Evolutionary conservation across 2,329 filamentous ascomycete genomes (phyloP).

Genomic region (Colletotrichum agaves): DNA sequence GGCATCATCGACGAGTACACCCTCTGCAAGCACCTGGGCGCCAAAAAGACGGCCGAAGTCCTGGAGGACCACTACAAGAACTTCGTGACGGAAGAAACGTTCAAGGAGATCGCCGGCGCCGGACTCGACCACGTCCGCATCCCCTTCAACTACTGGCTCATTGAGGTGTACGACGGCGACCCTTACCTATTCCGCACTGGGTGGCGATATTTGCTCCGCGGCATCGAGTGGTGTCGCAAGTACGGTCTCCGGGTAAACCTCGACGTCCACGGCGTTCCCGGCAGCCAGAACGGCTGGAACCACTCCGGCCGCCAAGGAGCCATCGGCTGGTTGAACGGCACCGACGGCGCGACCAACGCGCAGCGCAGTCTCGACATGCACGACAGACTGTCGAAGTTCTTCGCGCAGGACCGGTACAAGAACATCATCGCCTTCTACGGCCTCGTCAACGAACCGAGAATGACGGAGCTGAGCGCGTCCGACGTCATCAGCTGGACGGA

Average conservation of each 20-base stretch:
- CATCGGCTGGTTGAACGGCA: constrained; percentile 93
- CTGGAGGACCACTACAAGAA: constrained; percentile 93
- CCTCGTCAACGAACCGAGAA: constrained; percentile 91
- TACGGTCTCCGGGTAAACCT: constrained; percentile 93
- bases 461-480: constrained; percentile 75
- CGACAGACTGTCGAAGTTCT: constrained; percentile 88
- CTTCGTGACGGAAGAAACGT: constrained; percentile 87
- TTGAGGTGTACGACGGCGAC: constrained; percentile 84
- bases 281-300: constrained; percentile 98
- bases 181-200: constrained; percentile 88
- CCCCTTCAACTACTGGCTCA: constrained; percentile 94
- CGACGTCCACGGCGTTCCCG: constrained; percentile 90
- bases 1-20: constrained; percentile 91
- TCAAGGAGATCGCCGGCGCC: constrained; percentile 84
- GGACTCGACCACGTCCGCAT: constrained; percentile 98
- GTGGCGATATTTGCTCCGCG: constrained; percentile 93
- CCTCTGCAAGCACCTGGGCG: constrained; percentile 76
- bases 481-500: constrained; percentile 84
- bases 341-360: constrained; percentile 80
- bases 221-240: constrained; percentile 92
- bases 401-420: constrained; percentile 90
- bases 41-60: constrained; percentile 68
- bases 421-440: constrained; percentile 95
- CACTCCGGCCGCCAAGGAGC: constrained; percentile 86
- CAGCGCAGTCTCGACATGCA: constrained; percentile 89